phyloP scores from a whole-genome alignment of 2,329 filamentous ascomycete species.

The Teratosphaeria gauchensis region DNA sequence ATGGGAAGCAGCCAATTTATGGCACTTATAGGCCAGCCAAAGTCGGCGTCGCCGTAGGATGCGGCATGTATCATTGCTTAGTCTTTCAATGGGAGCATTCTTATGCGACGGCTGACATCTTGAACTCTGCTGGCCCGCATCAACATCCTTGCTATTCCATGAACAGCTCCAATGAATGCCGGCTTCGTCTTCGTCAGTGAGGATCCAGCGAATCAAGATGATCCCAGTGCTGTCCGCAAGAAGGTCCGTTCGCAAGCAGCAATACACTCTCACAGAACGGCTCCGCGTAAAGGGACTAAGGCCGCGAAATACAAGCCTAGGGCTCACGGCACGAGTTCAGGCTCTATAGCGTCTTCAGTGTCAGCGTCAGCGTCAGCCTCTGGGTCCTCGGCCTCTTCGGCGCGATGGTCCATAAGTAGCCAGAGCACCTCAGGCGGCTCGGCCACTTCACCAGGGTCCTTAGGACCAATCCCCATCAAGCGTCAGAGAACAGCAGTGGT shows the following conservation, averaged over 20 bases:
- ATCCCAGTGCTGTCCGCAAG: conserved; percentile 6
- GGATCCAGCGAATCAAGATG: conserved; percentile 3
- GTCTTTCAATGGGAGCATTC: not conserved
- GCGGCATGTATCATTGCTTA: not conserved
- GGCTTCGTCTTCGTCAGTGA: conserved; percentile 10
- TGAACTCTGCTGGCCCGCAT: not conserved
- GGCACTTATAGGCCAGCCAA: not conserved
- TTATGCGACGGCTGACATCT: not conserved
- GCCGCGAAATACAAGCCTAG: conserved; percentile 1
- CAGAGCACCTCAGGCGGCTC: not conserved
- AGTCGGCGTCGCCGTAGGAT: not conserved
- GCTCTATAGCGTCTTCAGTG: not conserved
- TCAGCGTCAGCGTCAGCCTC: not conserved
- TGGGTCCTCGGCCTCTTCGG: not conserved
- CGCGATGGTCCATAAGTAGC: not conserved
- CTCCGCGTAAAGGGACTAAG: conserved; percentile 3
- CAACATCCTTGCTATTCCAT: not conserved
- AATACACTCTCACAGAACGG: conserved; percentile 10
- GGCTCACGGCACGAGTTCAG: not conserved
- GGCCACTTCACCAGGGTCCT: not conserved
- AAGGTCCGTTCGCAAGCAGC: conserved; percentile 13
- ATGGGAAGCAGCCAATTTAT: not conserved
- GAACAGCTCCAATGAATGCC: not conserved
- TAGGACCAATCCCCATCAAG: not conserved
- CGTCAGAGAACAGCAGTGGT: not conserved